Evolutionary conservation across 352 stramenopile genomes (phyloP).

Genomic region (Aphanomyces invadans): DNA sequence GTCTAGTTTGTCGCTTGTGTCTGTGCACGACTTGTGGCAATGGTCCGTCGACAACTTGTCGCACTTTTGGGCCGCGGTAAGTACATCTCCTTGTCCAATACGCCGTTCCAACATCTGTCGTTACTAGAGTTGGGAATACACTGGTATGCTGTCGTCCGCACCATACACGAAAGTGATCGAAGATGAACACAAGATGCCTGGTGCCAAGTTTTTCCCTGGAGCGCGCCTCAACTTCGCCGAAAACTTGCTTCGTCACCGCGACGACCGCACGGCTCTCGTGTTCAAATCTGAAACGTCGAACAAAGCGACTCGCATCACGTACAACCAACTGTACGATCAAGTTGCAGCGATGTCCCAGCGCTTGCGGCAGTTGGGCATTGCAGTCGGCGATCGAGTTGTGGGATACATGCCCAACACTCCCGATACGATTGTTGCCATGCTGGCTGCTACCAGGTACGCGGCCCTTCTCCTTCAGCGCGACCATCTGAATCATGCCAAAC

Average conservation of each 20-base stretch:
- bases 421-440: constrained; percentile 65
- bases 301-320: constrained; percentile 43
- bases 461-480: neutral
- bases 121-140: constrained; percentile 50
- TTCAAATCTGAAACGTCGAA: constrained; percentile 71
- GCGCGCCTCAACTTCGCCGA: constrained; percentile 67
- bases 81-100: neutral
- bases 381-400: constrained; percentile 49
- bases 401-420: constrained; percentile 64
- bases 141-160: constrained; percentile 46
- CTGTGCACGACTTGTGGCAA: constrained; percentile 50
- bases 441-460: constrained; percentile 48
- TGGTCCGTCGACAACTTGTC: constrained; percentile 66
- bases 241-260: constrained; percentile 63
- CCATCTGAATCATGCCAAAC: too few species aligned
- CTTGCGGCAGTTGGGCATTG: constrained; percentile 41
- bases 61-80: constrained; percentile 48
- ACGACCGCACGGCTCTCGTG: constrained; percentile 61
- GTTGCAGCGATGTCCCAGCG: constrained; percentile 42
- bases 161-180: constrained; percentile 51
- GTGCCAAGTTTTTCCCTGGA: constrained; percentile 63
- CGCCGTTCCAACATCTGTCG: neutral
- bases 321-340: constrained; percentile 53
- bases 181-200: constrained; percentile 55
- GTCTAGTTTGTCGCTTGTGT: constrained; percentile 34